Base-by-base conservation (phyloP, 2,329 filamentous ascomycete species). In the Chrysosporium queenslandicum region DNA sequence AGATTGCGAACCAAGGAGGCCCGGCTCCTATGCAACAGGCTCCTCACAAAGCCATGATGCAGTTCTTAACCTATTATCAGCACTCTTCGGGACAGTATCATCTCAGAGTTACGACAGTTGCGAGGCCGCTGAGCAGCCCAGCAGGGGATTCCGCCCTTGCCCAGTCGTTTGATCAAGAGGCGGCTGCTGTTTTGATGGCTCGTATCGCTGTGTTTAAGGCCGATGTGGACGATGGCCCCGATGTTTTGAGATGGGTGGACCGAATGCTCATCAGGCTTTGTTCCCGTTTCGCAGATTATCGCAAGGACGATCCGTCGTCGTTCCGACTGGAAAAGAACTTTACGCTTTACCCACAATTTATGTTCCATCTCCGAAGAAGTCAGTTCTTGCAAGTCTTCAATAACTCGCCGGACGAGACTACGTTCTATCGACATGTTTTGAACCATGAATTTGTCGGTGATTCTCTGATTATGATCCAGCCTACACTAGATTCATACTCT, bases 351-450 rank as follows among this genome's bases (percentile, higher is more conserved):
- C 92, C 92, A 23, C 92, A 98, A 68, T 98, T 98, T 73, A 98
- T 98, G 92, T 98, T 98, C 77, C 92, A 98, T 69, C 79, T 98
- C 56, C 86, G 92, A 61, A 82, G 92, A 70, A 95, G 89, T 71
- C 92, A 97, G 70, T 98, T 98, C 76, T 72, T 98, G 58, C 92
- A 98, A 66, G 90, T 98, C 53, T 98, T 98, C 80, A 98, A 98
- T 76, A 98, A 97, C 70, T 97, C 91, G 0, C 92, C 92, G 6
- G 92, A 98, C 63, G 92, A 98, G 71, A 98, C 92, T 21, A 92
- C 92, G n/a, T 98, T 98, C 71, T 95, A 97, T 68, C 81, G 92
- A 56, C 92, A 98, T 66, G 89, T 98, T 2, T 77, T 98, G 58
- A 94, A 97, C 67, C 90, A 97, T 63, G 92, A 98, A 69, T 92